Base-by-base conservation (phyloP, 2,329 filamentous ascomycete species). In the Eutypella sp. region DNA sequence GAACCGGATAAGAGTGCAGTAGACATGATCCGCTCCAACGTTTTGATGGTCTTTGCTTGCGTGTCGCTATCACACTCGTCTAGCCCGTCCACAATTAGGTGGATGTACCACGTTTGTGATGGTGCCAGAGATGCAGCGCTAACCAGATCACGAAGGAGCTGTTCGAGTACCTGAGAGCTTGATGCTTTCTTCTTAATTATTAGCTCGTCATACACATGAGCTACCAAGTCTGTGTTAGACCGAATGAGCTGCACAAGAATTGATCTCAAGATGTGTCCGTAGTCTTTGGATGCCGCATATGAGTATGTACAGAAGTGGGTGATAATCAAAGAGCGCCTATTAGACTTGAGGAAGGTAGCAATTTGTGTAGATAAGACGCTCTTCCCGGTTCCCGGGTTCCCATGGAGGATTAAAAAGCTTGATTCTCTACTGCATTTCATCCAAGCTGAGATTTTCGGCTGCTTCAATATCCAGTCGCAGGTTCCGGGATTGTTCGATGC, bases 351-450 rank as follows among this genome's bases (percentile, higher is more conserved):
- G 24, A 66, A 69, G 2, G 34, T 55, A 7, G 55, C 42, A 6
- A 71, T 46, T 18, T 63, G 57, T 0, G 54, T 49, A 8, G 58
- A 40, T 2, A 69, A 36, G 0, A 67, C 57, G 24, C 64, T 70
- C 41, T 70, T 71, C 0, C 67, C 67, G 1, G 57, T 57, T 1
- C 67, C 67, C 1, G 65, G 61, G 2, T 46, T 50, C 0, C 68
- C 67, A 5, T 67, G 60, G 0, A 70, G 53, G 54, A 58, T 61
- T 0, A 67, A n/a, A 18, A 62, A 52, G 2, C 53, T 44, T 0
- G 45, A 42, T 4, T 63, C 54, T 0, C 47, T 46, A 0, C 31
- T 53, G 3, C 10, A n/a, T 31, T 46, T 47, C 9, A 65, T 42
- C 63, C 61, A 67, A 1, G 54, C 37, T 2, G 13, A 33, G 5